phyloP scores from a whole-genome alignment of 331 rosid genomes.

The Quercus lobata region DNA sequence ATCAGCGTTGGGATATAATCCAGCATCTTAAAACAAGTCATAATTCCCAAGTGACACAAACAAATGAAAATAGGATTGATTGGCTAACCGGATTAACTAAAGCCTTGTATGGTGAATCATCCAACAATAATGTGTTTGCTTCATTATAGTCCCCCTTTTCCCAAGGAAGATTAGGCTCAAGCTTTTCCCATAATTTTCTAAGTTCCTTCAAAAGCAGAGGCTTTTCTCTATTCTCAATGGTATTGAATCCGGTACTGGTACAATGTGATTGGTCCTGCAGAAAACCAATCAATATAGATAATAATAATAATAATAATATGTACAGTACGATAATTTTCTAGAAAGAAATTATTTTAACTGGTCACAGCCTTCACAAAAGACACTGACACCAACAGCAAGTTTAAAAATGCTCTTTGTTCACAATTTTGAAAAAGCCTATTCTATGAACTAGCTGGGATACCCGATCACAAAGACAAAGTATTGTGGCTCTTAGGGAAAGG shows the following conservation, averaged over 20 bases:
- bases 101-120: slow-evolving; percentile 94
- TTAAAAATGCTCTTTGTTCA: background rate
- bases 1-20: background rate
- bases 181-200: slow-evolving; percentile 69
- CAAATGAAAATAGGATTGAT: slow-evolving; percentile 3
- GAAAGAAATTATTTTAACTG: background rate
- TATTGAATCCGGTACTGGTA: slow-evolving; percentile 49
- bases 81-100: slow-evolving; percentile 78
- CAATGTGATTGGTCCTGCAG: slow-evolving; percentile 80
- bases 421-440: background rate
- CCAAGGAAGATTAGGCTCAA: slow-evolving; percentile 71
- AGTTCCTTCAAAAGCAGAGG: slow-evolving; percentile 88
- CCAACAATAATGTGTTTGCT: slow-evolving; percentile 81
- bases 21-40: slow-evolving; percentile 15
- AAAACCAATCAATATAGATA: background rate
- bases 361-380: background rate
- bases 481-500: background rate
- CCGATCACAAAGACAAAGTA: background rate
- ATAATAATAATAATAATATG: background rate
- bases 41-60: slow-evolving; percentile 15
- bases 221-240: slow-evolving; percentile 57
- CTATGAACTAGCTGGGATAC: background rate
- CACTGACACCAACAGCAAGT: background rate
- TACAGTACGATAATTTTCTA: background rate
- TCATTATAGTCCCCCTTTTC: slow-evolving; percentile 70